Percentiles rank a stretch among this genome's conserved stretches.
phyloP scores from a whole-genome alignment of 495 filamentous ascomycete genomes.

The Aspergillus asperescens region DNA sequence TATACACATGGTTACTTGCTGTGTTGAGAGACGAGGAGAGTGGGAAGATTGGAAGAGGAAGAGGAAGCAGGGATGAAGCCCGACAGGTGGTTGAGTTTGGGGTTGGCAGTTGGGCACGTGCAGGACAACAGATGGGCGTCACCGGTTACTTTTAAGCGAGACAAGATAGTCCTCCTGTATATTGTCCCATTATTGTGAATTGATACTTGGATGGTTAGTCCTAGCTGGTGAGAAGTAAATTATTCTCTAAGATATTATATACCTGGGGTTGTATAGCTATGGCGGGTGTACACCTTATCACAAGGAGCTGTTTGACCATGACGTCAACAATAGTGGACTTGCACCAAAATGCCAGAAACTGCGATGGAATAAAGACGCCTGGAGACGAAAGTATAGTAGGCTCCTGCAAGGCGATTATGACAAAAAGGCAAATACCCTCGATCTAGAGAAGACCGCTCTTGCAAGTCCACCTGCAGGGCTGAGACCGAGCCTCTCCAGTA shows the following conservation, averaged over 20 bases:
- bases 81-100: not conserved
- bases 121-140: slow-evolving; percentile 1
- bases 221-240: not conserved
- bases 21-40: not conserved
- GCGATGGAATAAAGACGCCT: not conserved
- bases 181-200: no score
- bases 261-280: not conserved
- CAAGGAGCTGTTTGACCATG: not conserved
- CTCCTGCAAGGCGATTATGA: no score
- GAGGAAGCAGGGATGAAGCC: not conserved
- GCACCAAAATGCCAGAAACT: not conserved
- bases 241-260: not conserved
- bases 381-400: not conserved
- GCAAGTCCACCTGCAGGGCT: not conserved
- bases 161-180: no score
- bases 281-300: no score
- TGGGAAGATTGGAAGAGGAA: not conserved
- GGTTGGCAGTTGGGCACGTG: slow-evolving; percentile 11
- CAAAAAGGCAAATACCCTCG: no score
- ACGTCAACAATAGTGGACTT: not conserved
- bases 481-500: no score
- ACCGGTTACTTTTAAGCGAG: not conserved
- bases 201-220: not conserved
- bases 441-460: not conserved
- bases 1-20: slow-evolving; percentile 70